Conservation (phyloP, 2,329 filamentous ascomycete species). For the Penicillium sp. region DNA sequence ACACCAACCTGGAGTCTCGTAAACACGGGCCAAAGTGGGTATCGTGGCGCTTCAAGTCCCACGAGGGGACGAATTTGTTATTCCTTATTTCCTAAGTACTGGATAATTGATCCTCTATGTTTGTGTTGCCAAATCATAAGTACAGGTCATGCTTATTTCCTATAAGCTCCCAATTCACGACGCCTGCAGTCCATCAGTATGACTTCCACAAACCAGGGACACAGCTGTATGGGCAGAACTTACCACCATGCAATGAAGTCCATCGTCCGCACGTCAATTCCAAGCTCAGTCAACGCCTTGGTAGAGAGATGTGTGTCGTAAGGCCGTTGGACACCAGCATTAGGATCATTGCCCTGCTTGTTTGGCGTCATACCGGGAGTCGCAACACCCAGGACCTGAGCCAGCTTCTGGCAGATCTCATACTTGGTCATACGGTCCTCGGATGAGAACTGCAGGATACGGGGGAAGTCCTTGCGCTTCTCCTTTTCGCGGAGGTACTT, state of each 20-base stretch:
- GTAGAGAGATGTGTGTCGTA: constrained; percentile 88
- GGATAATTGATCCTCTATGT: background rate
- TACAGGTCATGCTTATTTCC: background rate
- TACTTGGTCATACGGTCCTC: constrained; percentile 88
- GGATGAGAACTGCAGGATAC: constrained; percentile 76
- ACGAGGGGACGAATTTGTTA: background rate
- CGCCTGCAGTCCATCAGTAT: constrained; percentile 26
- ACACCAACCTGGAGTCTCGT: background rate
- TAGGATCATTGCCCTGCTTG: constrained; percentile 67
- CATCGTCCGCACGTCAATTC: constrained; percentile 68
- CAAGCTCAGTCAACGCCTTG: constrained; percentile 65
- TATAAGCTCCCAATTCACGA: constrained; percentile 30
- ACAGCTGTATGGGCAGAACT: constrained; percentile 22
- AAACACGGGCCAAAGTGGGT: background rate
- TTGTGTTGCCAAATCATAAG: background rate
- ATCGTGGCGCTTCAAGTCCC: background rate
- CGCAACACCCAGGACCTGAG: constrained; percentile 72
- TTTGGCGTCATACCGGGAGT: constrained; percentile 63
- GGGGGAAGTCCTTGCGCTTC: constrained; percentile 57
- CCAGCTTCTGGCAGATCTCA: constrained; percentile 75
- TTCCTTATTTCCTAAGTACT: background rate
- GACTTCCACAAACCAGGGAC: background rate
- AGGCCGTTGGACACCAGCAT: constrained; percentile 69
- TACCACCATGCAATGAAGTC: constrained; percentile 80
- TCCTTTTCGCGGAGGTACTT: constrained; percentile 59